These are phyloP conservation scores for Climacium dendroides DNA, from an alignment of 225 moss, liverwort and hornwort species.

Conservation along the genomic window DNA sequence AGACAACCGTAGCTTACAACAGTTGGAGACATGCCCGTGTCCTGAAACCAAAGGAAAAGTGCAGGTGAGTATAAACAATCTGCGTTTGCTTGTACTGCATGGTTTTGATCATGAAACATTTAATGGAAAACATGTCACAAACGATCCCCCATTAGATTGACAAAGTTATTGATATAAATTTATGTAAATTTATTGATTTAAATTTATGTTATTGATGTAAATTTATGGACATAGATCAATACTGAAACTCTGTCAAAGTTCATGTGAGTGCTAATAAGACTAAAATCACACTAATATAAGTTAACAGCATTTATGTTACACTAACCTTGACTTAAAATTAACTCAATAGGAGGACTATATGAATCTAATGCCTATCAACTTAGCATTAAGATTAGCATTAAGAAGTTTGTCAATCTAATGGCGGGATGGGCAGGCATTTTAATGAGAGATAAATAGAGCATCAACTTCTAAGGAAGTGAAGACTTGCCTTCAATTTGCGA, in stretches of 20 bases:
- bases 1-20: constrained; percentile 70
- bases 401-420: background rate
- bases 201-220: background rate
- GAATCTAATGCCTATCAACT: background rate
- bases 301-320: background rate
- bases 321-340: background rate
- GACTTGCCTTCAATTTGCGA: constrained; percentile 38
- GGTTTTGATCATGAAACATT: background rate
- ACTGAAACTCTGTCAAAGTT: background rate
- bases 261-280: background rate
- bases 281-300: background rate
- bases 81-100: background rate
- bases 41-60: constrained; percentile 12
- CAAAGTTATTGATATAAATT: background rate
- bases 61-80: background rate
- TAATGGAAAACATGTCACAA: background rate
- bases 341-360: background rate
- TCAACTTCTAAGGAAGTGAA: background rate
- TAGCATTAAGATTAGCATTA: background rate
- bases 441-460: background rate
- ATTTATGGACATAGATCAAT: background rate
- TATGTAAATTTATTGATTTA: background rate
- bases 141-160: background rate
- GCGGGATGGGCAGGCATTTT: background rate
- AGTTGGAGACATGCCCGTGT: constrained; percentile 48